Evolutionary conservation across 2,329 filamentous ascomycete species (phyloP), one percentile per base, ranked within the genome.

Genomic region (Anthostomella pinea): DNA sequence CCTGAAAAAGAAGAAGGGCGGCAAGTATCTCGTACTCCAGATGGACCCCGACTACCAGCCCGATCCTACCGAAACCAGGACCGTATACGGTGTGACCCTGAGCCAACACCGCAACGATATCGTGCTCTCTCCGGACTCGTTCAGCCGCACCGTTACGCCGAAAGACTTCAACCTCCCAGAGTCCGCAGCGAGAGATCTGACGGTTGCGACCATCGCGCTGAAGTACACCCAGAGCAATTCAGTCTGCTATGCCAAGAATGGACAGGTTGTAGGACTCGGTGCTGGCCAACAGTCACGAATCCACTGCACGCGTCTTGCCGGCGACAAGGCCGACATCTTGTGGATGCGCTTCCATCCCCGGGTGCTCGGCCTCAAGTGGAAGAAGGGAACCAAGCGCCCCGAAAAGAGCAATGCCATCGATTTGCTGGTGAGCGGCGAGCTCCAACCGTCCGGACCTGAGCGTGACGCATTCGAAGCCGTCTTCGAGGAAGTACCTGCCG

Each of bases 221-320:
- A 98, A 98, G 72, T 98, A 95, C 73, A 98, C 93, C 1, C 90
- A 98, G 70, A 95, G 89, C 61, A 98, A 98, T 79, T 96, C 90
- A 17, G 93, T 98, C 48, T 97, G 91, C 78, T 98, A 97, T 62
- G 90, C 93, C 37, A 75, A 88, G 47, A 90, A 95, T 57, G 93
- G 93, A 30, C 93, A 97, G 68, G 78, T 97, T 55, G 77, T 98
- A 53, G 93, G 93, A 49, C 81, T 98, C 38, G 93, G 93, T 49
- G 93, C 93, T 37, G 93, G 93, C 43, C 93, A 98, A 68, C 93
- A 98, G 70, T 95, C 87, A 45, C 85, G 93, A 53, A 98, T 98
- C 54, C 93, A 98, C 77, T 98, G 93, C 79, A 98, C 93, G 26
- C 85, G 93, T 50, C 80, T 98, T 33, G 93, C 93, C 8, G 93